Evolutionary conservation across 202 grass and related monocot genomes (phyloP), one percentile per base, ranked within the genome.

Genomic region (Eragrostis tef): DNA sequence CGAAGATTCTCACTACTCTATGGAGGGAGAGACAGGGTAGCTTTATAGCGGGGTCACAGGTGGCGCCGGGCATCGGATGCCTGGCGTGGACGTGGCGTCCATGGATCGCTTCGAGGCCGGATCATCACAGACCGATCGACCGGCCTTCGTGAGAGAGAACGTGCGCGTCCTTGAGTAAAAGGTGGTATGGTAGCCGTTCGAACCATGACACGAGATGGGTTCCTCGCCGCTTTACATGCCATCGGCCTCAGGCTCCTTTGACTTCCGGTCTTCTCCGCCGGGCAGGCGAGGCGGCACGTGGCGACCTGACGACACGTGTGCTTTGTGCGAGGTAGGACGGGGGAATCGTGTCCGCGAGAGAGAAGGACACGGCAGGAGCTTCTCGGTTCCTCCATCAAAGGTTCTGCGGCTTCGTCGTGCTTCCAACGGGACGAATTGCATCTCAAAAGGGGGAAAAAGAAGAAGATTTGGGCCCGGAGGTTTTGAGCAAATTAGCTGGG

Each of bases 71-170:
- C 62, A 93, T 71, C 86, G 25, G 86, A 65, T 97, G 71, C 88
- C 34, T 91, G 22, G 69, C 86, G 85, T 93, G 84, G 56, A 87
- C 78, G 90, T 89, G 90, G 88, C 84, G 63, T 47, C 52, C 59
- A 29, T 52, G 72, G 83, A 72, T 85, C 29, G 14, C 45, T 39
- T 65, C 6, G 44, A 15, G 74, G 5, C 24, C 21, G 3, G 39
- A 39, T 39, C 34, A 3, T 47, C 61, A 12, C n/a, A 12, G 50
- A 11, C 7, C 34, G 34, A 4, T n/a, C n/a, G 24, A n/a, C n/a
- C n/a, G n/a, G n/a, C n/a, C n/a, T n/a, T n/a, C n/a, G 43, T 2
- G n/a, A 48, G 24, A 2, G 67, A 74, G 72, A 14, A 24, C 20
- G 19, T 7, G 46, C 34, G n/a, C 47, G 7, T 52, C n/a, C n/a